Evolutionary conservation across 192 early-diverging fungal species (phyloP), one percentile per base, ranked within the genome.

Genomic region (Rhizoclosmatium sp.): DNA sequence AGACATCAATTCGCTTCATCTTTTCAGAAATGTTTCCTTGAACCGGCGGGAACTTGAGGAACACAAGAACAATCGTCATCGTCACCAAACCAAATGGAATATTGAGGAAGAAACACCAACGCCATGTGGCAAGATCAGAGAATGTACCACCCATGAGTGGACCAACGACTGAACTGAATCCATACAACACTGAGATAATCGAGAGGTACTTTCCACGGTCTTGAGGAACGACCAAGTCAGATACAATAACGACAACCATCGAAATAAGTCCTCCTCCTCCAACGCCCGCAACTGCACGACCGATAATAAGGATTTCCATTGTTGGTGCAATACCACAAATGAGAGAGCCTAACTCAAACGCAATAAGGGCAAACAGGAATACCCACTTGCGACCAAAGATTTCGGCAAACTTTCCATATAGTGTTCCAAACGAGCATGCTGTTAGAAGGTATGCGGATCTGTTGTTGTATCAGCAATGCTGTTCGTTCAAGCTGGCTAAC

Each of bases 111-210:
- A 95, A 95, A 60, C 90, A 90, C 81, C 89, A 91, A 1, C 78
- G 62, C 82, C 85, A 83, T 9, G 23, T 46, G 14, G 74, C 39
- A 48, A 79, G 51, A 60, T 97, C 76, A 44, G 65, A 7, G 92
- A 97, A 91, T 10, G 91, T 79, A 44, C 95, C 95, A 67, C 95
- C 95, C 10, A 95, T 69, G 4, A 95, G 81, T 0, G 95, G 93
- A n/a, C 93, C 95, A 4, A 94, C 65, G 2, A 94, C 90, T 9
- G 91, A 89, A 7, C 91, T 88, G 49, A 94, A 60, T 4, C 92
- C 93, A 87, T 93, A 91, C 0, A 91, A 91, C 62, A 88, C 91
- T 39, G 93, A 91, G 21, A 93, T 91, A 40, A 95, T 75, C n/a
- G 91, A 87, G 79, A 93, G 90, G 77, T 93, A 95, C 76, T 93